Percentiles rank a stretch among this genome's conserved stretches.
phyloP scores from a whole-genome alignment of 148 eudicot genomes.

The Rhododendron simsii region DNA sequence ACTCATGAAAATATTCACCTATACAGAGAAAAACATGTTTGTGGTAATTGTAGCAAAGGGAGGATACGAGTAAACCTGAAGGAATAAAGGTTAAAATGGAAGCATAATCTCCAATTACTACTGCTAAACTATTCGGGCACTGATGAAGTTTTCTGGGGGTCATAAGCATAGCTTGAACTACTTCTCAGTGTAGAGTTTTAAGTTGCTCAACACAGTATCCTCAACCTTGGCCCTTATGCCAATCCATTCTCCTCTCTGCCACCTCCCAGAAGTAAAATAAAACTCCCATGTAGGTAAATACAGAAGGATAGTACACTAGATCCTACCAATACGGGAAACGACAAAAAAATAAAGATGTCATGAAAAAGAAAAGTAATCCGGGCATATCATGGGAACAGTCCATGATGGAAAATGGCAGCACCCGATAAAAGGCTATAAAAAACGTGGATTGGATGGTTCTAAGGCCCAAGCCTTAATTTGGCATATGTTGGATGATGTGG shows the following conservation, averaged over 20 bases:
- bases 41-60: background rate
- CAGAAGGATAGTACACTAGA: background rate
- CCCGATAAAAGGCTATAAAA: too few species aligned
- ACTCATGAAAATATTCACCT: background rate
- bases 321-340: background rate
- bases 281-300: background rate
- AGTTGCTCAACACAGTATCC: background rate
- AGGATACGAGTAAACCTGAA: background rate
- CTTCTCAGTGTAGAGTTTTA: background rate
- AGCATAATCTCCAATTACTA: background rate
- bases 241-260: background rate
- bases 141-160: background rate
- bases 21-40: background rate
- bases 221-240: background rate
- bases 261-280: background rate
- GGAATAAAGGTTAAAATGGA: background rate
- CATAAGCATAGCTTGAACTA: background rate
- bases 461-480: too few species aligned
- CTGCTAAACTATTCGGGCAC: background rate
- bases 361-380: background rate
- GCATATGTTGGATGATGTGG: too few species aligned
- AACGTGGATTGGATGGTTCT: too few species aligned
- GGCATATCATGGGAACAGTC: slow-evolving; percentile 3
- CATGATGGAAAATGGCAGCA: background rate
- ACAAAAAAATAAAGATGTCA: background rate